Evolutionary conservation across 352 stramenopile species (phyloP), one percentile per base, ranked within the genome.

Genomic region (Globisporangium takayamanum): DNA sequence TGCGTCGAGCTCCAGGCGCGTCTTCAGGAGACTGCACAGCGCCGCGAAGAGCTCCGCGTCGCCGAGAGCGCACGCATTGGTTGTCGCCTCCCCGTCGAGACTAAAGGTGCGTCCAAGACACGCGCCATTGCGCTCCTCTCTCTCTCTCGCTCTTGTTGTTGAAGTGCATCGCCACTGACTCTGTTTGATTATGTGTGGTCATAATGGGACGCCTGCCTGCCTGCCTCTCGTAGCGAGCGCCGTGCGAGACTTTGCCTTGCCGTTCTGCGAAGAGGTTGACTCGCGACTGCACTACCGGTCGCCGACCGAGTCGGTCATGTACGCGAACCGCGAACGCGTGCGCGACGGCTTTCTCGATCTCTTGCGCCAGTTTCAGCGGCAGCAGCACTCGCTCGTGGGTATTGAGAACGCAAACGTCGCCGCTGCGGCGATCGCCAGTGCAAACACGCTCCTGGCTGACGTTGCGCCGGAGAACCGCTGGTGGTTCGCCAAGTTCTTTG

Each of bases 401-500:
- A 74, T 73, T 5, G 68, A 80, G 30, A 69, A 69, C 50, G 63
- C 71, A 15, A 57, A 57, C 11, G 69, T 72, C 16, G 58, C 66
- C 6, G 55, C 68, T 1, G 48, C 67, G 20, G 66, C 73, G 3
- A 66, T 67, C 6, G 59, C 63, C 14, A 65, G 69, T 33, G 72
- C 73, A 1, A 59, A 63, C 7, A 48, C 63, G 12, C 48, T 89
- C 37, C 44, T 91, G 4, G 28, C 53, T 1, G 68, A 82, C 0
- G 76, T 86, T 0, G 65, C 66, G 5, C 70, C 72, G 1, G 74
- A 78, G 41, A 91, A 91, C 55, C 65, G 67, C 44, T 88, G 78
- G 78, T 91, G 81, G 81, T 89, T 91, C 59, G 78, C 78, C 15
- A 76, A 76, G 42, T 88, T 91, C 39, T 89, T 89, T 59, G 78